Conservation (phyloP, 2,329 filamentous ascomycete species). For the Trichothecium roseum region DNA sequence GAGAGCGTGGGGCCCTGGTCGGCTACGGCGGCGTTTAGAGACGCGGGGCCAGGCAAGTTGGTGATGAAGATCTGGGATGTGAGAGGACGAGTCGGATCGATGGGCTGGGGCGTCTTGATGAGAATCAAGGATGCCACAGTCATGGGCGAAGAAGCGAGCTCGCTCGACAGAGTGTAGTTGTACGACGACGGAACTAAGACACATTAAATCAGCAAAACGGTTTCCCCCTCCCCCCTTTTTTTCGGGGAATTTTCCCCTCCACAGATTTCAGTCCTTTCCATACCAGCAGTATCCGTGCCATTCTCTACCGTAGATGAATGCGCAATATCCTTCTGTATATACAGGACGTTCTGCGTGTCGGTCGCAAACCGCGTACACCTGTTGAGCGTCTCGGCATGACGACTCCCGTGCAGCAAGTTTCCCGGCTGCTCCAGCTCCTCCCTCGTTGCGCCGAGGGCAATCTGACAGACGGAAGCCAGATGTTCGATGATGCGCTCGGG, state of each 20-base stretch:
- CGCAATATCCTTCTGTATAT: slow-evolving; percentile 75
- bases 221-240: no score
- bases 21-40: slow-evolving; percentile 53
- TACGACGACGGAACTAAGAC: slow-evolving; percentile 41
- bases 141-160: slow-evolving; percentile 69
- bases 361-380: slow-evolving; percentile 82
- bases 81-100: slow-evolving; percentile 75
- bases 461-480: slow-evolving; percentile 57
- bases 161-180: slow-evolving; percentile 69
- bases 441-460: slow-evolving; percentile 64
- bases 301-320: slow-evolving; percentile 42
- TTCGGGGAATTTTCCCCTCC: background rate
- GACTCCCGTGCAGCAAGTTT: slow-evolving; percentile 68
- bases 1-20: slow-evolving; percentile 66
- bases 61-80: slow-evolving; percentile 85
- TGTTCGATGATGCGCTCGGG: slow-evolving; percentile 63
- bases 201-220: slow-evolving; percentile 6
- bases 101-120: slow-evolving; percentile 78
- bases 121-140: slow-evolving; percentile 81
- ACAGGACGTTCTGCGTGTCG: slow-evolving; percentile 79
- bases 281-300: slow-evolving; percentile 34
- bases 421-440: slow-evolving; percentile 71
- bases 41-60: slow-evolving; percentile 76
- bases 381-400: slow-evolving; percentile 69
- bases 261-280: no score